Evolutionary conservation across 805 yeast genomes (phyloP), one percentile per base, ranked within the genome.

Genomic region (Candida wancherniae): DNA sequence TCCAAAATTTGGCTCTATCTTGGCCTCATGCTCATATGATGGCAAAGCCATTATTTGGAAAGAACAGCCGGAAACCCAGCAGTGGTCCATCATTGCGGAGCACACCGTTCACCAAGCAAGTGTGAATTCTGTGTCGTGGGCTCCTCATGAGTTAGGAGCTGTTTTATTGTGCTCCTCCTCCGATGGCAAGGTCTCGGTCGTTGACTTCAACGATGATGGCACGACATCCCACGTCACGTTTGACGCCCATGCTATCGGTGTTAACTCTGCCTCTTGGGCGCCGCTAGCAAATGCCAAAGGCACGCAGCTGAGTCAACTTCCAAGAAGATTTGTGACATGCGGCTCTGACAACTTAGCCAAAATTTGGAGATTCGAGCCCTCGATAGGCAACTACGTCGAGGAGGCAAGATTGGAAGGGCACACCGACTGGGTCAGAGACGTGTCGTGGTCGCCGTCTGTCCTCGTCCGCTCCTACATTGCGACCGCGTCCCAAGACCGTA

Each of bases 351-450:
- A 90, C 51, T 69, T 86, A 47, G 94, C 88, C 35, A 88, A 86
- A 57, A 77, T 92, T 49, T 92, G 98, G 98, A 73, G 69, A 48
- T 78, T 63, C 47, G 81, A 80, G 40, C 61, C 74, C 8, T 59
- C 71, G 5, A 47, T 50, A 27, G 73, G 70, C 44, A 72, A 72
- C 16, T 86, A 84, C 55, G 70, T 70, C 15, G 71, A 80, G 48
- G 96, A 90, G 57, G 80, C 79, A 24, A 73, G 76, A 16, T 71
- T 92, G 33, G 80, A 78, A 42, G 98, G 97, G 23, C 98, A 92
- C 59, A 70, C 84, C 11, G 98, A 92, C 59, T 92, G 99, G 99
- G 97, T 92, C 19, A 80, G 98, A 60, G 99, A 92, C 56, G 97
- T 90, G 39, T 86, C 94, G 4, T 92, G 98, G 98, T 86, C 96